These are phyloP conservation scores for Lactifluus pinguis DNA, from an alignment of 768 basidiomycete species.

Conservation along the genomic window DNA sequence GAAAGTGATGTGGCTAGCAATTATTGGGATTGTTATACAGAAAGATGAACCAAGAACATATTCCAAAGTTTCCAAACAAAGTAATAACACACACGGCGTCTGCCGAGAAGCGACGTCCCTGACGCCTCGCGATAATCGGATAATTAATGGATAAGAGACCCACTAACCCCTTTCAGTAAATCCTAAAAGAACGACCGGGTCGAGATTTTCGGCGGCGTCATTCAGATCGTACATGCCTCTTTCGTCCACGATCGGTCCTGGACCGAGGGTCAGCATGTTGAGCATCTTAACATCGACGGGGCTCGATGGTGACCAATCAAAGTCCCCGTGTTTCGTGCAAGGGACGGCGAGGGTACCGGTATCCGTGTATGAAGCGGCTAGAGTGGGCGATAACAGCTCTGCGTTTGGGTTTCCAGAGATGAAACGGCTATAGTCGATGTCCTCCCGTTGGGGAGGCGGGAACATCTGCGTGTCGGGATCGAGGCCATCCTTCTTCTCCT, in stretches of 20 bases:
- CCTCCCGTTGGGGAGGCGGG: not conserved
- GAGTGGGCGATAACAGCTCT: not conserved
- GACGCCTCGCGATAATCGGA: not conserved
- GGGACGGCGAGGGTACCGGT: not conserved
- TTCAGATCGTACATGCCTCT: not conserved
- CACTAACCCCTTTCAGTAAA: slow-evolving; percentile 1
- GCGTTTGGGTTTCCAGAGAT: slow-evolving; percentile 12
- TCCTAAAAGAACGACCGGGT: slow-evolving; percentile 1
- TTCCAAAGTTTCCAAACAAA: not conserved
- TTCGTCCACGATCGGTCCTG: not conserved
- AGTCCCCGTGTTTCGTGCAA: not conserved
- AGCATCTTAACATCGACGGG: not conserved
- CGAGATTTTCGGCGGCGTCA: not conserved
- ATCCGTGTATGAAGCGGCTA: not conserved
- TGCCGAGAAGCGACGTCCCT: not conserved
- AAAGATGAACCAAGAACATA: not conserved
- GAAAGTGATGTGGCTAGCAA: not conserved
- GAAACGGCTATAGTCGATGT: slow-evolving; percentile 4
- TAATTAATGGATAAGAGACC: not conserved
- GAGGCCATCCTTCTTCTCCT: not conserved
- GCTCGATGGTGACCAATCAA: not conserved
- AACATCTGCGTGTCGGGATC: not conserved
- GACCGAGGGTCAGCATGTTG: slow-evolving; percentile 1
- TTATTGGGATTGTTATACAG: not conserved
- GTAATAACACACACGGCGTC: not conserved